These are phyloP conservation scores for Xylaria longipes DNA, from an alignment of 495 filamentous ascomycete genomes.

Conservation along the genomic window DNA sequence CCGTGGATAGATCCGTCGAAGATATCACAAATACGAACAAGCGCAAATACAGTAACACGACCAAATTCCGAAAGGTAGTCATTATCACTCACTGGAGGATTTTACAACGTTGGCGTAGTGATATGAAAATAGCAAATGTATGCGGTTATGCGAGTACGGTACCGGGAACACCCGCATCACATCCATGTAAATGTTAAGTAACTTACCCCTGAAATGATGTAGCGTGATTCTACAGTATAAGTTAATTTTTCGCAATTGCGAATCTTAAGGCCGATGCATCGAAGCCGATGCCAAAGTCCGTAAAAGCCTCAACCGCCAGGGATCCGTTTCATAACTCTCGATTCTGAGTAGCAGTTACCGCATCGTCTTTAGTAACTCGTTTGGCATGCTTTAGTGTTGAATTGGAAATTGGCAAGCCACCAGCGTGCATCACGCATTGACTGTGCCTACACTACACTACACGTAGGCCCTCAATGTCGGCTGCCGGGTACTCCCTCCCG, in stretches of 20 bases:
- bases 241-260: not conserved
- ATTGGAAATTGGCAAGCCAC: conserved; percentile 5
- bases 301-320: conserved; percentile 20
- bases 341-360: not conserved
- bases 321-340: not conserved
- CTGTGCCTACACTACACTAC: not conserved
- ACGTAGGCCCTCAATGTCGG: conserved; percentile 7
- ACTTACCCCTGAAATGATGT: conserved; percentile 2
- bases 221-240: conserved; percentile 10
- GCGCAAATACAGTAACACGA: not conserved
- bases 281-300: not conserved
- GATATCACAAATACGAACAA: not conserved
- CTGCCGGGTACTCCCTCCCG: conserved; percentile 13
- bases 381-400: not conserved
- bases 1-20: not conserved
- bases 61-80: not conserved
- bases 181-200: conserved; percentile 6
- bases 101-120: not conserved
- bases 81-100: not conserved
- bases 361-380: not conserved
- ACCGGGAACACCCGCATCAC: conserved; percentile 8
- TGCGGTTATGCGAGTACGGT: not conserved
- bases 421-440: conserved; percentile 1
- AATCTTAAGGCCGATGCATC: not conserved
- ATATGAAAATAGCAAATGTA: not conserved